Conservation (phyloP, 176 grass and related monocot species). For the Poa annua region DNA sequence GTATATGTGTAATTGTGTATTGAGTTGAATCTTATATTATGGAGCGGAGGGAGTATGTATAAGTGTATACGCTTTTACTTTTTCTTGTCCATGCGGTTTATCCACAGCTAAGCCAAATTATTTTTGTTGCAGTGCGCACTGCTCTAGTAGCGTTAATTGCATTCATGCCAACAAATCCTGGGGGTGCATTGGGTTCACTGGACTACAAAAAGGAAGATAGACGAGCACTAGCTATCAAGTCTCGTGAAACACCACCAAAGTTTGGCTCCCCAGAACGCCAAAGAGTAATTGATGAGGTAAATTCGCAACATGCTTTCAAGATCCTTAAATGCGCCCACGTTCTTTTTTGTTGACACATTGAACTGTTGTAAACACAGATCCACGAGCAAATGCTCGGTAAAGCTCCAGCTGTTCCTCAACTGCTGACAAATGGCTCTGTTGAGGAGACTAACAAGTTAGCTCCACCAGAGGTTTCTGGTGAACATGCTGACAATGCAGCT, state of each 20-base stretch:
- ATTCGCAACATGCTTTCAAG: not conserved
- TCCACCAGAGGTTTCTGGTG: not conserved
- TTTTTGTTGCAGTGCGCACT: conserved; percentile 71
- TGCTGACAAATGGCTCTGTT: conserved; percentile 28
- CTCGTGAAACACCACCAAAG: conserved; percentile 74
- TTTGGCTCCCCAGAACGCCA: conserved; percentile 85
- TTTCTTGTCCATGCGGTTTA: not conserved
- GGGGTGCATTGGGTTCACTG: conserved; percentile 87
- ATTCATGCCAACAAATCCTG: conserved; percentile 96
- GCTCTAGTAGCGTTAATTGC: conserved; percentile 95
- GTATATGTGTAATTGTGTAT: too few relatives aligned
- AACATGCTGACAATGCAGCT: conserved; percentile 30
- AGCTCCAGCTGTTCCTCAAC: conserved; percentile 70
- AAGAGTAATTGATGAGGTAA: conserved; percentile 93
- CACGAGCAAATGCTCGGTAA: conserved; percentile 86
- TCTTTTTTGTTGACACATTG: conserved; percentile 42
- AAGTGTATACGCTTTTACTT: not conserved
- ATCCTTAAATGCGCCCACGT: not conserved
- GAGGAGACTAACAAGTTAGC: conserved; percentile 45
- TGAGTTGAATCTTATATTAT: too few relatives aligned
- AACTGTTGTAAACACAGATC: conserved; percentile 60
- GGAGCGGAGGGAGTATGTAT: not conserved
- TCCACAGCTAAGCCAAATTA: conserved; percentile 22
- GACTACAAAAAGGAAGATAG: conserved; percentile 96
- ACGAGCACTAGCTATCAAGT: conserved; percentile 74